Evolutionary conservation across 306 rosid genomes (phyloP), one percentile per base, ranked within the genome.

Genomic region (Castanopsis chinensis): DNA sequence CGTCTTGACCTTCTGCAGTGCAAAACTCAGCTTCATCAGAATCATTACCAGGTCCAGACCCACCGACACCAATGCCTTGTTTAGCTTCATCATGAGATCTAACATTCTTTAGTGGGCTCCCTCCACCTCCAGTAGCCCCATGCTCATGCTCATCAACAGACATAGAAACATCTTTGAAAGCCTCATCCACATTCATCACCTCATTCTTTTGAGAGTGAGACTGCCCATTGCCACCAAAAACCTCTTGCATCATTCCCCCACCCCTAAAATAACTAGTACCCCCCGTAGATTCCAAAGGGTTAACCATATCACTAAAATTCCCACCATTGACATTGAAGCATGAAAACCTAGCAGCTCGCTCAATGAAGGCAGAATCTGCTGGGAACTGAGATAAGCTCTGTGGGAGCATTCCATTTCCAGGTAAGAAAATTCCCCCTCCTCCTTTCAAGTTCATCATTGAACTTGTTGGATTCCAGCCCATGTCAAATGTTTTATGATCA

Each of bases 351-450:
- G 94, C 97, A 19, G 99, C 99, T 27, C 97, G 87, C 86, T 96
- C 99, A 9, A 96, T 90, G 82, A 93, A 93, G 7, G 87, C 97
- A 27, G 98, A 90, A 81, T 96, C 98, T 49, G 94, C 77, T 35
- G 98, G 99, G 78, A 92, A 84, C 85, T 95, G 98, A 80, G 98
- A 90, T 54, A 93, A 85, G 89, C 84, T 86, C 82, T 87, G 90
- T 1, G 92, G 88, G 70, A 85, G 78, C 49, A 87, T 76, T 74
- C 85, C 91, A 54, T 85, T 91, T 74, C 86, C 88, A 80, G 88
- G 90, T 76, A 88, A 70, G 76, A 84, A 90, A 64, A 79, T 75
- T 7, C 84, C 91, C 52, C 85, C 90, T 80, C 17, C 53, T 12
- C 53, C 53, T 49, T 49, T 49, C 53, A 49, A 49, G 53, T 87